Evolutionary conservation across 2,329 filamentous ascomycete genomes (phyloP).

Genomic region (Mycocentrospora acerina): DNA sequence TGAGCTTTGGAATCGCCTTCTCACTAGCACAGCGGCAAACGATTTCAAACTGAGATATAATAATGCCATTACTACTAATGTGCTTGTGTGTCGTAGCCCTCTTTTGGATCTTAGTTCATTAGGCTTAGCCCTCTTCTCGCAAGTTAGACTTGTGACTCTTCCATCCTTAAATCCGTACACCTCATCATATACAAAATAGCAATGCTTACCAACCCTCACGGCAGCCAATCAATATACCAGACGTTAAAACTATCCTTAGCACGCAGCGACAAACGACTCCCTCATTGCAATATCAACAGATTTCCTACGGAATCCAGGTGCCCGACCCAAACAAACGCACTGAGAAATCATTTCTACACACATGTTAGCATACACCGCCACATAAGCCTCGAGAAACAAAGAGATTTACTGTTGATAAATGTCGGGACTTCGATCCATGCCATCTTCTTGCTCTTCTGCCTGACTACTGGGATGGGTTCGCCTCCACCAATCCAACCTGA

Average conservation of each 20-base stretch:
- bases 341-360: conserved; percentile 38
- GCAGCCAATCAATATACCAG: too few relatives aligned
- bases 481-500: conserved; percentile 21
- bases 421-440: conserved; percentile 48
- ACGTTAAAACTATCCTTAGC: conserved; percentile 7
- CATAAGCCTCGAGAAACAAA: not conserved
- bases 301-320: conserved; percentile 46
- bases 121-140: too few relatives aligned
- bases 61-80: too few relatives aligned
- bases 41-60: too few relatives aligned
- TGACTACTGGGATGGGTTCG: conserved; percentile 18
- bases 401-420: conserved; percentile 46
- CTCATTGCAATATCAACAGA: conserved; percentile 47
- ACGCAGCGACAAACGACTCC: conserved; percentile 33
- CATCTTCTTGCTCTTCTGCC: conserved; percentile 35
- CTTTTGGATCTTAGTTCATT: too few relatives aligned
- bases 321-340: conserved; percentile 47
- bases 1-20: too few relatives aligned
- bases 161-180: too few relatives aligned
- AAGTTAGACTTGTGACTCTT: too few relatives aligned
- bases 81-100: too few relatives aligned
- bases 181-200: too few relatives aligned
- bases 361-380: conserved; percentile 21
- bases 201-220: too few relatives aligned
- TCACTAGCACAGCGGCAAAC: too few relatives aligned